Conservation (phyloP, 805 yeast species). For the Barnettozyma wickerhamii region DNA sequence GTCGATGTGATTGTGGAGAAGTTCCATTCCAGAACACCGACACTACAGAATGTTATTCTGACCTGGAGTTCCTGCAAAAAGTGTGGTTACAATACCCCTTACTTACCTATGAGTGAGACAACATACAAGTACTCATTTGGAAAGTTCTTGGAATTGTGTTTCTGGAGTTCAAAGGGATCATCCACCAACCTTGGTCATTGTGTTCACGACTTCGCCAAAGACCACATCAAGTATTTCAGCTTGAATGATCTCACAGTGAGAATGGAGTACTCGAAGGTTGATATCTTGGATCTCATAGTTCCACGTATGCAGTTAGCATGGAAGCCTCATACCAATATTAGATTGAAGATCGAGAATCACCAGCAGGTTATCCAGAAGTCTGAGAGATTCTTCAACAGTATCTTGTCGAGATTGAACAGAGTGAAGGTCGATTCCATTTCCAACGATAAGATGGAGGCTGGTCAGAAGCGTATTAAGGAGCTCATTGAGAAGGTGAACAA, state of each 20-base stretch:
- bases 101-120: slow-evolving; percentile 75
- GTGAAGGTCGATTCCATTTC: slow-evolving; percentile 75
- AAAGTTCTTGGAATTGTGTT: slow-evolving; percentile 80
- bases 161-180: slow-evolving; percentile 61
- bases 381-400: slow-evolving; percentile 64
- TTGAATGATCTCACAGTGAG: slow-evolving; percentile 72
- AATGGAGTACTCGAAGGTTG: slow-evolving; percentile 72
- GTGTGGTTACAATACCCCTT: slow-evolving; percentile 74
- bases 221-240: slow-evolving; percentile 82
- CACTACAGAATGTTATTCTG: slow-evolving; percentile 61
- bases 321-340: slow-evolving; percentile 66
- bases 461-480: slow-evolving; percentile 52
- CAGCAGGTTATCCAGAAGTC: slow-evolving; percentile 50
- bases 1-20: slow-evolving; percentile 73
- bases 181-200: slow-evolving; percentile 63
- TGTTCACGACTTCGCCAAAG: slow-evolving; percentile 73
- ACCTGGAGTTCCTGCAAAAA: slow-evolving; percentile 90
- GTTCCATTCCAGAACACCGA: slow-evolving; percentile 51
- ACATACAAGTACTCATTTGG: slow-evolving; percentile 93
- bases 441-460: slow-evolving; percentile 66
- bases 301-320: slow-evolving; percentile 72
- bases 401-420: slow-evolving; percentile 61
- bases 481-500: slow-evolving; percentile 47
- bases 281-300: slow-evolving; percentile 69
- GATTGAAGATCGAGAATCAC: slow-evolving; percentile 61